Base-by-base conservation (phyloP, 768 basidiomycete species). In the Mycena filopes region DNA sequence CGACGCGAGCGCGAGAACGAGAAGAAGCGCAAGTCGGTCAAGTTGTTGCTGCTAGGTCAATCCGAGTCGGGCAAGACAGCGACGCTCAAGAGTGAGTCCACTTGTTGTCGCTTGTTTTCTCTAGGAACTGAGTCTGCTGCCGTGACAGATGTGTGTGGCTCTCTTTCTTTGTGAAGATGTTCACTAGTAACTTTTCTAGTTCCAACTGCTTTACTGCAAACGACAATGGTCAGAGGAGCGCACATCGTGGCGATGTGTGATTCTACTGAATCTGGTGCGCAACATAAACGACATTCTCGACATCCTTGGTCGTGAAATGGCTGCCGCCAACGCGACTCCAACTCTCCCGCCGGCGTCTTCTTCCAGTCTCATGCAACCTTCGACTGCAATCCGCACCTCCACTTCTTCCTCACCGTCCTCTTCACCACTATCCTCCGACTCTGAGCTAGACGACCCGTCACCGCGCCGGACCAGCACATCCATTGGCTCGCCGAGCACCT, bases 201-300 rank as follows among this genome's bases (percentile, higher is more conserved):
- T 93, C 71, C 92, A 94, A 70, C 76, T 94, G 1, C 87, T 88
- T 1, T 92, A 93, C 72, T 88, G 91, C 42, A 82, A 83, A 42
- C 80, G 82, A 55, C 88, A 91, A 72, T 93, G 92, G 88, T 77
- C 82, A 6, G 85, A 89, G 66, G 89, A 93, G 70, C 86, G 86
- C 45, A 79, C 82, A 1, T 85, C 89, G 28, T 94, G 92, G 92
- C 85, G 90, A 23, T 79, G 86, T 18, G 90, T 94, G 62, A 88
- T 94, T 62, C 88, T 90, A 68, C 86, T 94, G 70, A 94, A 94
- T 74, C 86, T 94, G 74, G 83, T 93, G 56, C 87, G 90, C 71
- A 92, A 91, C 66, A 83, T 92, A 70, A 86, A 89, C 65, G 78
- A 80, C 29, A 85, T 91, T 47, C 80, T 92, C 23, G 84, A 90